Conservation (phyloP, 2,329 filamentous ascomycete species). For the Cladosporium austrohemisphaericum region DNA sequence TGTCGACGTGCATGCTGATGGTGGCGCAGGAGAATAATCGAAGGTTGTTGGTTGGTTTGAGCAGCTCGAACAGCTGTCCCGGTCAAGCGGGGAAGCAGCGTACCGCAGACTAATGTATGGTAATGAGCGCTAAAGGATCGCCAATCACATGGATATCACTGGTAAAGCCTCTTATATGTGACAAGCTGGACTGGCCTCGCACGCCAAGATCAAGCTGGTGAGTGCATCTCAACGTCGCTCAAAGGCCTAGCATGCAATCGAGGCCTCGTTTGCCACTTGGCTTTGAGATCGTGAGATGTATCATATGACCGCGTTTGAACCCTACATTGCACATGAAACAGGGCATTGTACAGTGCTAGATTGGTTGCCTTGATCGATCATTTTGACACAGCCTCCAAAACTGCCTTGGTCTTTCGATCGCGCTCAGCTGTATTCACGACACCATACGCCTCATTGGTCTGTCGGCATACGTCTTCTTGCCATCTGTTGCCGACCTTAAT, state of each 20-base stretch:
- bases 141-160: constrained; percentile 1
- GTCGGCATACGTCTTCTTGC: constrained; percentile 45
- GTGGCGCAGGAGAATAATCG: neutral
- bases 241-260: too few relatives aligned
- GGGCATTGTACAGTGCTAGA: too few relatives aligned
- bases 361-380: neutral
- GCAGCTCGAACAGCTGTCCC: neutral
- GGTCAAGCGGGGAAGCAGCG: constrained; percentile 1
- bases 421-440: constrained; percentile 38
- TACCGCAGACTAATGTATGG: too few relatives aligned
- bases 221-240: too few relatives aligned
- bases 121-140: too few relatives aligned
- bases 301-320: too few relatives aligned
- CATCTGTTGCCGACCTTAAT: constrained; percentile 43
- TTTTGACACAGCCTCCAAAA: constrained; percentile 38
- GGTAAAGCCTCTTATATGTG: too few relatives aligned
- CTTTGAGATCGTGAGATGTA: too few relatives aligned
- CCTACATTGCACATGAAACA: too few relatives aligned
- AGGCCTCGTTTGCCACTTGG: too few relatives aligned
- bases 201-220: too few relatives aligned
- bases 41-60: neutral
- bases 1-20: neutral
- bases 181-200: too few relatives aligned
- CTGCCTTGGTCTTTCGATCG: constrained; percentile 40
- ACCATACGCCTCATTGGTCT: constrained; percentile 49